Evolutionary conservation across 495 filamentous ascomycete species (phyloP).

Genomic region (Parachaetomium inaequale): DNA sequence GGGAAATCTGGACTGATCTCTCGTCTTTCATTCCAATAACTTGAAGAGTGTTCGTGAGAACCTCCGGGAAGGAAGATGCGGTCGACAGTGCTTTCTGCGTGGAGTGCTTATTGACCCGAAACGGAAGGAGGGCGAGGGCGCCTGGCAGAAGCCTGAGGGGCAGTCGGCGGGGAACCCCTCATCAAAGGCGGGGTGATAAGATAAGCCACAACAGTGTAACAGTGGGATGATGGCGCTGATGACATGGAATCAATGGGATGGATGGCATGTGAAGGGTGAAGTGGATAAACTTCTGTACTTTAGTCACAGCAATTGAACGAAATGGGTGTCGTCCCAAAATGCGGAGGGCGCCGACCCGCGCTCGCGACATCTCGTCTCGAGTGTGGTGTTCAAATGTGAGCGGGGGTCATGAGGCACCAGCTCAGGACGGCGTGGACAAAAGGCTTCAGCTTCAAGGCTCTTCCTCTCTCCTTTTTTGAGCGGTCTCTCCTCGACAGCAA

Average conservation of each 20-base stretch:
- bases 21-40: neutral
- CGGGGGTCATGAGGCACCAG: conserved; percentile 1
- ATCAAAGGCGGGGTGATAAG: conserved; percentile 18
- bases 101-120: neutral
- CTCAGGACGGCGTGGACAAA: neutral
- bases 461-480: neutral
- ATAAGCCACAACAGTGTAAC: conserved; percentile 3
- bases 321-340: neutral
- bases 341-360: neutral
- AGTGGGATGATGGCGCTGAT: neutral
- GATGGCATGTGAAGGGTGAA: conserved; percentile 1
- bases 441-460: neutral
- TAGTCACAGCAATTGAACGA: neutral
- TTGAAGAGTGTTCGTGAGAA: neutral
- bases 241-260: neutral
- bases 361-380: neutral
- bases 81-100: neutral
- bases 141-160: conserved; percentile 3
- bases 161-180: conserved; percentile 7
- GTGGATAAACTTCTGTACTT: neutral
- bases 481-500: neutral
- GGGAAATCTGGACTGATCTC: too few species aligned
- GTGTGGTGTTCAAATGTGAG: neutral
- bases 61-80: neutral
- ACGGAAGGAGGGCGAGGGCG: neutral